phyloP scores from a whole-genome alignment of 805 yeast species.

The Saturnispora galanensis region DNA sequence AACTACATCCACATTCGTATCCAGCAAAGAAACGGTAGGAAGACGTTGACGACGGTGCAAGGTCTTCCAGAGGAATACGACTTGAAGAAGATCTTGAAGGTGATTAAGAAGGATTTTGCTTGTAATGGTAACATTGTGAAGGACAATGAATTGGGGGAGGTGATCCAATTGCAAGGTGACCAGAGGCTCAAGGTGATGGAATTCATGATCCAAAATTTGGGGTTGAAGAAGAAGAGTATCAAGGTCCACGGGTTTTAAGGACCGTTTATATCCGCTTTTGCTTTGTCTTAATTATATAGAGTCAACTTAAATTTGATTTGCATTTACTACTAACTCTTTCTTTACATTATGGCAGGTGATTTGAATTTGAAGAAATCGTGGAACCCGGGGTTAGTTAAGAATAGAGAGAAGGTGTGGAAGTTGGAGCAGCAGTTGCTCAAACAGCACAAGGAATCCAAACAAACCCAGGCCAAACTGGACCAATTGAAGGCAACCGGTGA shows the following conservation, averaged over 20 bases:
- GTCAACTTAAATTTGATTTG: background rate
- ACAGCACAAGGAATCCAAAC: constrained; percentile 57
- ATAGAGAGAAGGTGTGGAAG: constrained; percentile 78
- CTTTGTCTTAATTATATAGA: background rate
- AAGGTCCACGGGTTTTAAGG: constrained; percentile 93
- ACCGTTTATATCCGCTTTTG: background rate
- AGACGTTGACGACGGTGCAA: constrained; percentile 96
- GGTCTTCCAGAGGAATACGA: constrained; percentile 95
- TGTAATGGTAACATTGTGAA: constrained; percentile 97
- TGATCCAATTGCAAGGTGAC: constrained; percentile 97
- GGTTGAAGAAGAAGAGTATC: constrained; percentile 89
- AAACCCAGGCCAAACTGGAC: constrained; percentile 52
- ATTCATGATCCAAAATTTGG: constrained; percentile 77
- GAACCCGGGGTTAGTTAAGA: constrained; percentile 85
- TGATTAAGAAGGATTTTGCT: constrained; percentile 94
- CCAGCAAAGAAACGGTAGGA: constrained; percentile 99
- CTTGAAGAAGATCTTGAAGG: constrained; percentile 84
- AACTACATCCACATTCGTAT: constrained; percentile 97
- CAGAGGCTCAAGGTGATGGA: constrained; percentile 95
- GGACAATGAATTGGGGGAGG: constrained; percentile 93
- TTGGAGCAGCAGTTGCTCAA: constrained; percentile 66
- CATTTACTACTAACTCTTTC: background rate
- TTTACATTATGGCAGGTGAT: constrained; percentile 42
- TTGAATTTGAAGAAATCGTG: constrained; percentile 88
- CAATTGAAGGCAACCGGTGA: constrained; percentile 54